Evolutionary conservation across 2,329 filamentous ascomycete genomes (phyloP).

Genomic region (Alternaria metachromatica): DNA sequence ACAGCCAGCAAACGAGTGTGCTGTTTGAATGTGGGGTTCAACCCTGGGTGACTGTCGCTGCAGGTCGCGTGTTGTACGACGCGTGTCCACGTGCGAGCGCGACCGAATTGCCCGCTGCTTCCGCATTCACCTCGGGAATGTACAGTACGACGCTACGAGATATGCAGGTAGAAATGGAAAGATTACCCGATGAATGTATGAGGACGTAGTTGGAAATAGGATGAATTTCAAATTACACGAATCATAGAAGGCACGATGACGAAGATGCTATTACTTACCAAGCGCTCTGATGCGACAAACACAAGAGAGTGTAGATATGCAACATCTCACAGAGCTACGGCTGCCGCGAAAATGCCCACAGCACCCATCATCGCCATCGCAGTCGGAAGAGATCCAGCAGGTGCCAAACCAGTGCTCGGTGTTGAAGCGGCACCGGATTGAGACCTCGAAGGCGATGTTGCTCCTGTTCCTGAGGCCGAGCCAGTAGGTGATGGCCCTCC

Average conservation of each 20-base stretch:
- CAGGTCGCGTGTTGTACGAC: background rate
- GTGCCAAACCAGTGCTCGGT: slow-evolving; percentile 23
- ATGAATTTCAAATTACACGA: background rate
- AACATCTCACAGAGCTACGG: slow-evolving; percentile 28
- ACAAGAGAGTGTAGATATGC: background rate
- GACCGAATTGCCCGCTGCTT: background rate
- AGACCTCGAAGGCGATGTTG: slow-evolving; percentile 16
- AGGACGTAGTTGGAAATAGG: background rate
- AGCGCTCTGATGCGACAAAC: background rate
- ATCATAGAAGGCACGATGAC: background rate
- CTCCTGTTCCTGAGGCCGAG: slow-evolving; percentile 4
- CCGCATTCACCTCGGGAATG: background rate
- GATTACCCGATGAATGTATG: background rate
- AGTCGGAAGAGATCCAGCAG: slow-evolving; percentile 25
- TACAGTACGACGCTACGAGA: background rate
- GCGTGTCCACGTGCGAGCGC: slow-evolving; percentile 7
- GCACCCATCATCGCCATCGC: slow-evolving; percentile 31
- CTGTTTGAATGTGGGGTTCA: background rate
- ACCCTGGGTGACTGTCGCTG: background rate
- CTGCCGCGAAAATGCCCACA: slow-evolving; percentile 30
- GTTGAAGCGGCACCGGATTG: slow-evolving; percentile 13
- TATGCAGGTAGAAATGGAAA: background rate
- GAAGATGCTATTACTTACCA: background rate
- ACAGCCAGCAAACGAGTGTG: background rate
- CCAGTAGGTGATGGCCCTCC: background rate